Evolutionary conservation across 2,329 filamentous ascomycete genomes (phyloP).

Genomic region (Talaromyces sp.): DNA sequence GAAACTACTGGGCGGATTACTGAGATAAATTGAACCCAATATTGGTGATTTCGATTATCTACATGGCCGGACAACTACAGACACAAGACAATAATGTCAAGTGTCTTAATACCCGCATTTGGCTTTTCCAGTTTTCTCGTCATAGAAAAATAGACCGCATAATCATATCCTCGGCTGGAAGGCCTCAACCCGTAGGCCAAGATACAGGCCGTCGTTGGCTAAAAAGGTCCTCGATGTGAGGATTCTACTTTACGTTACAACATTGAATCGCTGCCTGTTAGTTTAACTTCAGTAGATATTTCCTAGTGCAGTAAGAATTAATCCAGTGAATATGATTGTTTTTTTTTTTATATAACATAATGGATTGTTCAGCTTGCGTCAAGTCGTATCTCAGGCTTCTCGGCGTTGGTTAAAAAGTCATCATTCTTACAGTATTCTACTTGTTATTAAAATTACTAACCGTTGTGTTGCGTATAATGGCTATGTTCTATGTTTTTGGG

Average conservation of each 20-base stretch:
- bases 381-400: neutral
- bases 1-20: no score
- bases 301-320: no score
- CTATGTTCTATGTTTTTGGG: neutral
- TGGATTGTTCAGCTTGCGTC: neutral
- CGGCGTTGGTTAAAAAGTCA: neutral
- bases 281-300: no score
- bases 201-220: neutral
- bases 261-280: no score
- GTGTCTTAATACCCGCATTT: neutral
- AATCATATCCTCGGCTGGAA: neutral
- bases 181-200: neutral
- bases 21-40: neutral
- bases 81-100: neutral
- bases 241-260: no score
- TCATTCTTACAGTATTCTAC: neutral
- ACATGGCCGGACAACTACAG: neutral
- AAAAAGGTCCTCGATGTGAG: neutral
- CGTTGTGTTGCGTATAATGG: neutral
- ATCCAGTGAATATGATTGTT: no score
- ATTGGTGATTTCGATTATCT: neutral
- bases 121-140: neutral
- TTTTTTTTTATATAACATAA: neutral
- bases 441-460: neutral
- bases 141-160: neutral